Base-by-base conservation (phyloP, 23 red algal genomes). In the Cyanidium caldarium region DNA sequence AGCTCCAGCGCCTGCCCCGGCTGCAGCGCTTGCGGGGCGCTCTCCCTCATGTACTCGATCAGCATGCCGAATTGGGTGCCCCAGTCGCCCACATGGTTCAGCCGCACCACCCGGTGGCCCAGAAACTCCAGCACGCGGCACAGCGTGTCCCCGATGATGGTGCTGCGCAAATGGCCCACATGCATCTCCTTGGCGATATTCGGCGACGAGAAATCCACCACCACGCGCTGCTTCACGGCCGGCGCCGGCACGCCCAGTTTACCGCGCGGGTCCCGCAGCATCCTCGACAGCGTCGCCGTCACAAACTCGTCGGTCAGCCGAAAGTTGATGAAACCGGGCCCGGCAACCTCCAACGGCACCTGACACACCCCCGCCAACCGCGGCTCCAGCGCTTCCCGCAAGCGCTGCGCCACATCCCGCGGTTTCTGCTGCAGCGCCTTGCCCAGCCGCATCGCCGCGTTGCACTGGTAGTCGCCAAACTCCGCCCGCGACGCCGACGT, bases 121-220 rank as follows among this genome's bases (percentile, higher is more conserved):
- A 98, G 80, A 78, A 88, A 98, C 68, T 98, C 84, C 29, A 98
- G 78, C 58, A 88, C 73, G 37, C 92, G 77, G 36, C 84, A 78
- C 12, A 98, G 44, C 2, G 76, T 84, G 44, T 98, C 92, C 17
- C 92, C 92, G 37, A 98, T 98, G 57, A 98, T 98, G n/a, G 92
- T 98, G 19, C 77, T 83, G 29, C 92, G 72, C 67, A 98, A 67
- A 65, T 98, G 92, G n/a, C 92, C 92, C 12, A 88, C 92, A 40
- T 98, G 92, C 92, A 98, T 98, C 58, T 98, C 92, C 76, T 98
- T 98, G 28, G 92, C 92, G 45, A 98, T 89, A 65, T 98, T 98
- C 1, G 92, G 92, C 72, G 80, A 86, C 42, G 79, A 85, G 70
- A 98, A 98, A 57, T 98, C 92, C 17, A 98, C 84, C 2, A 98